Conservation (phyloP, 164 flowering plant genomes). For the Vitis riparia region DNA sequence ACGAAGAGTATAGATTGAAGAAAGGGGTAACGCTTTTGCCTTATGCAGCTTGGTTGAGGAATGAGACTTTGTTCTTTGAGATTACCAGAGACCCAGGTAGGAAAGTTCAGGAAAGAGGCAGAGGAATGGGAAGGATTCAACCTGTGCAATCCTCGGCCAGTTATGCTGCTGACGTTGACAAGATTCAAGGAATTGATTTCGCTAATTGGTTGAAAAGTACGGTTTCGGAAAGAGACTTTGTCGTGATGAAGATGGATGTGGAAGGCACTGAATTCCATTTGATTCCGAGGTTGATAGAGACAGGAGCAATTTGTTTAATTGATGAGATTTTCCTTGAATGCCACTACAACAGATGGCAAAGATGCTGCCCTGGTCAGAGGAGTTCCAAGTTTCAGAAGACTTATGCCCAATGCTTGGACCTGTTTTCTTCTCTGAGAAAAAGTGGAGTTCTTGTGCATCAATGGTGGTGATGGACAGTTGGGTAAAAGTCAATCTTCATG, state of each 20-base stretch:
- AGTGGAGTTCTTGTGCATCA: conserved; percentile 96
- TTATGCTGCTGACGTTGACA: conserved; percentile 45
- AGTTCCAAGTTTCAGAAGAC: conserved; percentile 77
- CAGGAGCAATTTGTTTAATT: conserved; percentile 91
- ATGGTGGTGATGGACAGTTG: conserved; percentile 62
- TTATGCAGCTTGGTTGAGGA: conserved; percentile 92
- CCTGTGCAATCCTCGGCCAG: conserved; percentile 35
- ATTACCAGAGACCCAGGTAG: conserved; percentile 66
- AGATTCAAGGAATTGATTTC: conserved; percentile 89
- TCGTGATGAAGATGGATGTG: conserved; percentile 99
- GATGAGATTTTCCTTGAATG: conserved; percentile 97
- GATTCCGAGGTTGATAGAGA: conserved; percentile 84
- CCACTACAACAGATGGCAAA: conserved; percentile 97
- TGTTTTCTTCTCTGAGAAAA: conserved; percentile 78
- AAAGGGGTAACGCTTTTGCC: conserved; percentile 77
- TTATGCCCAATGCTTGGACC: conserved; percentile 81
- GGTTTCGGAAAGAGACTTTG: conserved; percentile 77
- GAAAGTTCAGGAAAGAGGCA: conserved; percentile 41
- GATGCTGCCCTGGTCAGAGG: conserved; percentile 89
- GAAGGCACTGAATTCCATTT: conserved; percentile 96
- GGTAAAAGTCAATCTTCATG: too few relatives aligned
- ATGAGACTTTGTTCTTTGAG: conserved; percentile 80
- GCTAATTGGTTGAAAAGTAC: conserved; percentile 88
- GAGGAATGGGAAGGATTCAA: conserved; percentile 94
- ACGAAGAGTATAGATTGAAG: conserved; percentile 59